Conservation (phyloP, 1,284 basidiomycete species). For the Macrocystidia cucumis region DNA sequence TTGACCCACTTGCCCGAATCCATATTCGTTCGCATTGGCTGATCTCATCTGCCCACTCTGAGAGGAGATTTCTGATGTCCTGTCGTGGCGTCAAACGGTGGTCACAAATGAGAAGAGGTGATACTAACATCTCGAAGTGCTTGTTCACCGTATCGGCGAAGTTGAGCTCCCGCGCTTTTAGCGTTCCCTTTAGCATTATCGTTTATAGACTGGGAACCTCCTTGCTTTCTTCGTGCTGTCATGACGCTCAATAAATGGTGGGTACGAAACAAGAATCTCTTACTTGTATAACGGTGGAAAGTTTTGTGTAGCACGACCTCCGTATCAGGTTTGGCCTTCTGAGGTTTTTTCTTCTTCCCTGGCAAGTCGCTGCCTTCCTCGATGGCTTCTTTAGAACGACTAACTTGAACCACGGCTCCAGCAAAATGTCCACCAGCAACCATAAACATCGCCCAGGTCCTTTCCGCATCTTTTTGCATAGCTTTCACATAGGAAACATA, state of each 20-base stretch:
- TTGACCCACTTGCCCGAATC: slow-evolving; percentile 81
- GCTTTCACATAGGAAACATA: slow-evolving; percentile 54
- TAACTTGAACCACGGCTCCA: slow-evolving; percentile 78
- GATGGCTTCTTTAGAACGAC: slow-evolving; percentile 38
- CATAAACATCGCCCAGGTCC: slow-evolving; percentile 93
- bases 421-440: slow-evolving; percentile 97
- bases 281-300: slow-evolving; percentile 98
- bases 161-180: slow-evolving; percentile 89
- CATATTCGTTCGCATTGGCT: slow-evolving; percentile 79
- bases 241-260: slow-evolving; percentile 4
- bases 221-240: slow-evolving; percentile 92
- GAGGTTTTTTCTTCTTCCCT: slow-evolving; percentile 43
- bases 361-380: slow-evolving; percentile 36
- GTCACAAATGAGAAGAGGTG: slow-evolving; percentile 1
- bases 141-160: slow-evolving; percentile 94
- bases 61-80: slow-evolving; percentile 81
- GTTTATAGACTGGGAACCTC: slow-evolving; percentile 89
- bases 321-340: slow-evolving; percentile 55
- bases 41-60: slow-evolving; percentile 83
- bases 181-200: slow-evolving; percentile 92
- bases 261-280: slow-evolving; percentile 15
- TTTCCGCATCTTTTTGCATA: slow-evolving; percentile 57
- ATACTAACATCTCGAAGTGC: slow-evolving; percentile 77
- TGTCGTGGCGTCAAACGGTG: slow-evolving; percentile 20
- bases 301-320: slow-evolving; percentile 91